A percentile compares a stretch with the other conserved stretches of the same genome.
Evolutionary conservation across 768 basidiomycete species (phyloP).

Genomic region (Mrakia gelida): DNA sequence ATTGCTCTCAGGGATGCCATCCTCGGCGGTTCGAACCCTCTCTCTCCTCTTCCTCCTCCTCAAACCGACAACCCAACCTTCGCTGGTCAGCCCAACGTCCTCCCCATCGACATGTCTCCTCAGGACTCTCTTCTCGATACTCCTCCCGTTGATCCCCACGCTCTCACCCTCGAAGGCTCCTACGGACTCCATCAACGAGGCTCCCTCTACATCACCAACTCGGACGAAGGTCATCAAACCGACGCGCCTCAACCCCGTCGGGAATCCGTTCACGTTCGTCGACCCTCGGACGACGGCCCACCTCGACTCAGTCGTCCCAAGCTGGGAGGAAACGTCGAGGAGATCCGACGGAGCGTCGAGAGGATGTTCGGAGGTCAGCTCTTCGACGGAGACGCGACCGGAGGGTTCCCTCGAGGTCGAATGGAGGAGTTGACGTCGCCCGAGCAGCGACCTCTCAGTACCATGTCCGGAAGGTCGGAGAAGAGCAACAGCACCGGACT

Average conservation of each 20-base stretch:
- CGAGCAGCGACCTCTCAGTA: not conserved
- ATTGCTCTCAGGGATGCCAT: constrained; percentile 25
- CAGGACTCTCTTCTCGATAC: constrained; percentile 25
- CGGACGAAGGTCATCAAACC: not conserved
- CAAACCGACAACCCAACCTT: not conserved
- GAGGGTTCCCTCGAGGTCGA: not conserved
- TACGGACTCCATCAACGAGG: not conserved
- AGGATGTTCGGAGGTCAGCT: constrained; percentile 18
- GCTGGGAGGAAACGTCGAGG: constrained; percentile 19
- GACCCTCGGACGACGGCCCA: not conserved
- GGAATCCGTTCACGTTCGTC: not conserved
- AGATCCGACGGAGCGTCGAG: constrained; percentile 16
- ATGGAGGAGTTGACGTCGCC: not conserved
- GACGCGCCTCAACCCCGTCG: not conserved
- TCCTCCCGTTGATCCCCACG: constrained; percentile 17
- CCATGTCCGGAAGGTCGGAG: not conserved
- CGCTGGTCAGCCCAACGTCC: not conserved
- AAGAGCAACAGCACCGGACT: constrained; percentile 4
- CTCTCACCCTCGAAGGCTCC: not conserved
- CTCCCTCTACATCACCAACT: constrained; percentile 5
- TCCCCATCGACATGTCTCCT: constrained; percentile 15
- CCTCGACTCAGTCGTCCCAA: constrained; percentile 10
- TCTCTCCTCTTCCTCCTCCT: constrained; percentile 1
- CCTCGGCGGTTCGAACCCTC: constrained; percentile 13
- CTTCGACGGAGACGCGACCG: not conserved